Percentiles rank a stretch among this genome's conserved stretches.
phyloP scores from a whole-genome alignment of 78 protist species.

The Polysphondylium violaceum region DNA sequence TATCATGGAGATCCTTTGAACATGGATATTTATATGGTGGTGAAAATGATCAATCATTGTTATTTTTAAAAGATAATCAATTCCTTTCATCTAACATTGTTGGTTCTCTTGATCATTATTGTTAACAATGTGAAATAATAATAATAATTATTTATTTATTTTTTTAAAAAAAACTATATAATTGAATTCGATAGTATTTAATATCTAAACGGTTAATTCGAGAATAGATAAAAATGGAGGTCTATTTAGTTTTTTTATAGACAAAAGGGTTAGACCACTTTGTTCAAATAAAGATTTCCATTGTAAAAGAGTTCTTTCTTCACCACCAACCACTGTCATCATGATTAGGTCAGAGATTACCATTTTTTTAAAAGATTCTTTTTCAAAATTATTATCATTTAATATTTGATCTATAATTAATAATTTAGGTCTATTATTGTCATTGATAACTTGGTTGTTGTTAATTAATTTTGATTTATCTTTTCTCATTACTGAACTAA shows the following conservation, averaged over 20 bases:
- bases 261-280: neutral
- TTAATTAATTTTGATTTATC: neutral
- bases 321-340: neutral
- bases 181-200: no score
- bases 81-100: neutral
- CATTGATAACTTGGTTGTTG: neutral
- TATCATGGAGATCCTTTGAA: slow-evolving; percentile 39
- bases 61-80: slow-evolving; percentile 17
- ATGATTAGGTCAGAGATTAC: slow-evolving; percentile 10
- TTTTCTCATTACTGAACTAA: neutral
- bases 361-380: neutral
- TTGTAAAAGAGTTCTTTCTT: neutral
- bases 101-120: slow-evolving; percentile 19
- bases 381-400: neutral
- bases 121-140: neutral
- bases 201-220: neutral
- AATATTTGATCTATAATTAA: slow-evolving; percentile 6
- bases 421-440: neutral
- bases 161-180: no score
- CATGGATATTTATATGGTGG: slow-evolving; percentile 27
- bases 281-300: slow-evolving; percentile 47
- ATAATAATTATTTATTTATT: slow-evolving; percentile 1
- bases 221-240: slow-evolving; percentile 1
- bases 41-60: slow-evolving; percentile 47
- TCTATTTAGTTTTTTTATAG: neutral